Evolutionary conservation across 768 basidiomycete species (phyloP), one percentile per base, ranked within the genome.

Genomic region (Collybia sordida): DNA sequence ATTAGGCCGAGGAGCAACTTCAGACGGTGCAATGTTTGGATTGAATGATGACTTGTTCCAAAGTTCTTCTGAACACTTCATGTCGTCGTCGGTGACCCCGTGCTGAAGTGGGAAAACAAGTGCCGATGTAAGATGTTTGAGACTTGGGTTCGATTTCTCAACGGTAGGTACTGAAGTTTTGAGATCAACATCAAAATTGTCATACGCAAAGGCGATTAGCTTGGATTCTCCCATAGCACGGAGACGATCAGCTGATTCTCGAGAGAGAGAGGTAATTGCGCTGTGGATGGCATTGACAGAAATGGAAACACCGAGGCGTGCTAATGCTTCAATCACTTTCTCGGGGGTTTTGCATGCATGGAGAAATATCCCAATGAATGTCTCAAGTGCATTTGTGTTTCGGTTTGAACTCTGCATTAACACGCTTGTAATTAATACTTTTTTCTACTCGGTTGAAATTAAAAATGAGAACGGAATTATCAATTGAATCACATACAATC

Each of bases 21-120:
- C 49, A 63, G 64, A 59, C 58, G 27, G 51, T 34, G 35, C 34
- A 46, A 42, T 27, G n/a, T n/a, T n/a, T 34, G 47, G 57, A 43
- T 72, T 71, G 19, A 60, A 37, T 0, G 43, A 34, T n/a, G 58
- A 66, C 31, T 42, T 60, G 18, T 56, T 42, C 72, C 73, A 74
- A 11, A 75, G 55, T 34, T 67, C 54, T 1, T 65, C 45, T 0
- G 67, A 64, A 48, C 66, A 72, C 2, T 56, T 45, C 2, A 76
- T 57, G 49, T 73, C 64, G 3, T 54, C 53, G 4, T 15, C 18
- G 5, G 25, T 51, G 15, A 67, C 51, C 11, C 52, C 55, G 24
- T 60, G 59, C 23, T 59, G 50, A 0, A 74, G 57, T 14, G 53
- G 65, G 21, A 75, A 37, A 17, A 68, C 37, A 0, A 59, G 59